Evolutionary conservation across 140 eudicot species (phyloP).

Genomic region (Senecio squalidus): DNA sequence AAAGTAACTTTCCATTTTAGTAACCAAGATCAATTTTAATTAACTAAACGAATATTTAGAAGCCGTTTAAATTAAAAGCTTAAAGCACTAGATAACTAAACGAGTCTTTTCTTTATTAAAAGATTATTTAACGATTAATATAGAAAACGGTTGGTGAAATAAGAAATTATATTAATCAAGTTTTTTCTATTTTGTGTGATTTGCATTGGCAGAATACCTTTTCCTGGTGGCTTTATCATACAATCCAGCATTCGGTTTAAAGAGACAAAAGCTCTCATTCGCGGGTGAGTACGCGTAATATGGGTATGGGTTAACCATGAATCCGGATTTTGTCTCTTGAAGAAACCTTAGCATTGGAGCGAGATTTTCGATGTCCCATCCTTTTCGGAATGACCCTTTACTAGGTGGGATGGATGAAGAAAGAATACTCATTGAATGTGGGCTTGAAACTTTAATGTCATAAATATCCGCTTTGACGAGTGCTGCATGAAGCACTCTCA

Average conservation of each 20-base stretch:
- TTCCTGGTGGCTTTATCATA: constrained; percentile 43
- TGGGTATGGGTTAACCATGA: constrained; percentile 91
- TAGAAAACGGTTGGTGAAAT: too few species aligned
- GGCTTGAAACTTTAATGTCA: constrained; percentile 55
- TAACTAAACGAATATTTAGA: too few species aligned
- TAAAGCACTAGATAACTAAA: too few species aligned
- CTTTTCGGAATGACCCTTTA: constrained; percentile 62
- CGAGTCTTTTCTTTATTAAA: too few species aligned
- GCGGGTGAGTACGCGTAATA: constrained; percentile 58
- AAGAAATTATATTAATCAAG: too few species aligned
- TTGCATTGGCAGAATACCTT: too few species aligned
- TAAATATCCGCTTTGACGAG: constrained; percentile 36
- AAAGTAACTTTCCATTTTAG: too few species aligned
- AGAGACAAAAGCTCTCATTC: constrained; percentile 35
- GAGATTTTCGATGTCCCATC: constrained; percentile 73
- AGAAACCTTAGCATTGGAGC: constrained; percentile 63
- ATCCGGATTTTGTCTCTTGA: constrained; percentile 55
- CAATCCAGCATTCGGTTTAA: constrained; percentile 40
- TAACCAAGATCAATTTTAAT: too few species aligned
- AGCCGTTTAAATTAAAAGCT: too few species aligned
- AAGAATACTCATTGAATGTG: constrained; percentile 72
- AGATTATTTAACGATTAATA: too few species aligned
- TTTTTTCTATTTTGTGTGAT: too few species aligned
- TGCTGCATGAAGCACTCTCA: constrained; percentile 60
- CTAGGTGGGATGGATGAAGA: constrained; percentile 69